Conservation (phyloP, 23 red algal species). For the Agarophyton chilense region DNA sequence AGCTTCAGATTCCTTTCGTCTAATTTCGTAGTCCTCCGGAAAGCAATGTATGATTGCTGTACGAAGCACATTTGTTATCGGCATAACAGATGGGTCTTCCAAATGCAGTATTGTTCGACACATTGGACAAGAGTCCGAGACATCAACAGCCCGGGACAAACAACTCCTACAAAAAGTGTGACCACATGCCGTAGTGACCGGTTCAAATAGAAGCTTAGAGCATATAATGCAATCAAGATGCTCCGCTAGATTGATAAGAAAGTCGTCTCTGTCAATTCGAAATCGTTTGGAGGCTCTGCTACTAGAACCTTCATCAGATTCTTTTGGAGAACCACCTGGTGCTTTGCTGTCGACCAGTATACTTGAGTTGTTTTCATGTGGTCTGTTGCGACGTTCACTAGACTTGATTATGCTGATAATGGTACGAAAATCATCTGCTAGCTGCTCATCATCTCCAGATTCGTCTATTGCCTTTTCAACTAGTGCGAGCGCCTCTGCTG, state of each 20-base stretch:
- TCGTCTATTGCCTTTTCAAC: conserved; percentile 31
- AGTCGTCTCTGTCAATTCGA: conserved; percentile 1
- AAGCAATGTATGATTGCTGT: conserved; percentile 54
- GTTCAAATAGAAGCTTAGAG: conserved; percentile 73
- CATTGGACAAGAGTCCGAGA: conserved; percentile 63
- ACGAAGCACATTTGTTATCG: conserved; percentile 56
- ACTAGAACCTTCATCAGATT: background rate
- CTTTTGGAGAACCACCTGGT: background rate
- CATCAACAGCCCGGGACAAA: conserved; percentile 65
- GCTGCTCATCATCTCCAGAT: background rate
- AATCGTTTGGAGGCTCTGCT: background rate
- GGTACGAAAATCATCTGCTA: background rate
- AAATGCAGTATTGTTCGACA: conserved; percentile 71
- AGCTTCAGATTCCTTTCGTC: conserved; percentile 29
- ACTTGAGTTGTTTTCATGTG: background rate
- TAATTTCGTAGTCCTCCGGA: conserved; percentile 51
- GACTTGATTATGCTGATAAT: conserved; percentile 10
- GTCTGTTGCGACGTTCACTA: conserved; percentile 10
- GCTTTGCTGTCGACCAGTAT: background rate
- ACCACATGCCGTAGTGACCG: conserved; percentile 81
- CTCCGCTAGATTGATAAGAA: conserved; percentile 2
- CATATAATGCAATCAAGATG: conserved; percentile 76
- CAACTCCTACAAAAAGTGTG: conserved; percentile 85
- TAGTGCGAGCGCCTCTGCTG: background rate
- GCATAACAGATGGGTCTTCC: conserved; percentile 55